These are phyloP conservation scores for Claviceps maximensis DNA, from an alignment of 2,329 filamentous ascomycete genomes.

Conservation along the genomic window DNA sequence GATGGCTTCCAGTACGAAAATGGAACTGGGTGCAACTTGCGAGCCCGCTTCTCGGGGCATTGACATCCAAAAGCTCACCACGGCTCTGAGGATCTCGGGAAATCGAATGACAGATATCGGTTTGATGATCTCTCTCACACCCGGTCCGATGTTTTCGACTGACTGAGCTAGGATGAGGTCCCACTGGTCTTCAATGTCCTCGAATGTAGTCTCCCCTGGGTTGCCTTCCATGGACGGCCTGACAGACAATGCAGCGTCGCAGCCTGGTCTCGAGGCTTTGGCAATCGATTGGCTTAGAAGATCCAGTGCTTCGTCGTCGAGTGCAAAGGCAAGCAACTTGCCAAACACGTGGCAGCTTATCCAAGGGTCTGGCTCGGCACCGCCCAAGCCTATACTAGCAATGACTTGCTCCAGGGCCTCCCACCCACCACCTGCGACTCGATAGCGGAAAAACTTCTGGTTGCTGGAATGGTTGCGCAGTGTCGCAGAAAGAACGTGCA, in stretches of 20 bases:
- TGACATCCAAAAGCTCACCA: conserved; percentile 51
- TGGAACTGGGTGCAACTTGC: conserved; percentile 38
- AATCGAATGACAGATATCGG: conserved; percentile 42
- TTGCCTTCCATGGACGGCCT: conserved; percentile 7
- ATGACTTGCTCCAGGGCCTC: conserved; percentile 60
- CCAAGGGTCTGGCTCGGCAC: conserved; percentile 54
- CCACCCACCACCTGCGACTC: conserved; percentile 68
- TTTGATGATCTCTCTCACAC: conserved; percentile 35
- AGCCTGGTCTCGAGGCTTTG: conserved; percentile 20
- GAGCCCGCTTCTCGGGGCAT: conserved; percentile 35
- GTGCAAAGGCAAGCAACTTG: conserved; percentile 64
- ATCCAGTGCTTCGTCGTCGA: conserved; percentile 65
- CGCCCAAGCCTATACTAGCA: conserved; percentile 51
- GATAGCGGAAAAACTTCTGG: conserved; percentile 68
- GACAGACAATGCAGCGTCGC: conserved; percentile 9
- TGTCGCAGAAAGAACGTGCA: conserved; percentile 61
- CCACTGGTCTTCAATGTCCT: conserved; percentile 22
- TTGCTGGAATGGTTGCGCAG: conserved; percentile 76
- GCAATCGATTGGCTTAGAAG: conserved; percentile 48
- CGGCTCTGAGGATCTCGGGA: conserved; percentile 47
- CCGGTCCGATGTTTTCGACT: conserved; percentile 23
- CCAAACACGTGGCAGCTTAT: conserved; percentile 65
- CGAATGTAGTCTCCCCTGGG: conserved; percentile 8
- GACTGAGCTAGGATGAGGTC: conserved; percentile 24
- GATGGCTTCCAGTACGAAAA: conserved; percentile 54